Base-by-base conservation (phyloP, 352 stramenopile genomes). In the Pythium insidiosum region DNA sequence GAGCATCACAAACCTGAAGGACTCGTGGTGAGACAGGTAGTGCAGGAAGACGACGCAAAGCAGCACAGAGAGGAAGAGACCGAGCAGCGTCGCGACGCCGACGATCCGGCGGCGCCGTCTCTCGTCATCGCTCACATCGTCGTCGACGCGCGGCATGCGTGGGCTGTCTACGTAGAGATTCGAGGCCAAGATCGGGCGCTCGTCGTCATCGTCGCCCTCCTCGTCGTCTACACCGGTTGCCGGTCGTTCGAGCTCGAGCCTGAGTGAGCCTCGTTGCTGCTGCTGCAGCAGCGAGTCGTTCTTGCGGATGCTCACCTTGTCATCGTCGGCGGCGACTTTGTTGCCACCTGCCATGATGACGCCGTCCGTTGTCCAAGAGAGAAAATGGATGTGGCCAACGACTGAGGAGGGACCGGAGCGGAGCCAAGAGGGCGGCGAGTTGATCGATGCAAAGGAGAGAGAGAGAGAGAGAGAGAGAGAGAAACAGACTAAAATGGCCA, bases 81-180 rank as follows among this genome's bases (percentile, higher is more conserved):
- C 73, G 12, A 63, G 20, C 2, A 92, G 40, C 4, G 77, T 75
- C 6, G 64, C 57, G 29, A 70, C 74, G 19, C 79, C 79, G 15
- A 92, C 65, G 22, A 66, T 61, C 22, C 69, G 59, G 7, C 76
- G 76, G 4, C 70, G 64, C 5, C 51, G 42, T 18, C 80, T 67
- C 47, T 92, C 79, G 3, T 66, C 58, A 10, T 67, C 47, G n/a
- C 59, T 74, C 22, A 73, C 43, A 21, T 76, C 53, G 24, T 66
- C 63, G 28, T 81, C 67, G 9, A 71, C 30, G 13, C 45, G 61
- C 4, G 39, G 53, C 6, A 75, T 54, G 12, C 78, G 78, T 7
- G 75, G 75, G 15, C 68, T 84, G 45, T 91, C 78, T 18, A 79
- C 66, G 49, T 88, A 91, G 13, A 91, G 36, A 43, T 84, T 88